Conservation (phyloP, 2,329 filamentous ascomycete genomes). For the Calonectria pauciramosa region DNA sequence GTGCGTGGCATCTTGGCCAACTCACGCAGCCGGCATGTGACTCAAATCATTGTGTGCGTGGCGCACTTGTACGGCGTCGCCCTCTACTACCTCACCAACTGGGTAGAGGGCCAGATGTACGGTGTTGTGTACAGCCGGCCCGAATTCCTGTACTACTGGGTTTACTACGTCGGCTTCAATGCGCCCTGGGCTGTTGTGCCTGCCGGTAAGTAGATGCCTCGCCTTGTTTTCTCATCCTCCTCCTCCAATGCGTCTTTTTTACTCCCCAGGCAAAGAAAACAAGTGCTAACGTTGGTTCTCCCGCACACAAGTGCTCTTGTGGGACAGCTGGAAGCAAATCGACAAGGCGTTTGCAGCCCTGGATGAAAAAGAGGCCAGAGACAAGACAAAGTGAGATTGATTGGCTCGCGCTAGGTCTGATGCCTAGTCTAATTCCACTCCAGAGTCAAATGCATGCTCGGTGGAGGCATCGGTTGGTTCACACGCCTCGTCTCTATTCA, state of each 20-base stretch:
- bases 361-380: constrained; percentile 32
- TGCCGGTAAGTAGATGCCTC: constrained; percentile 56
- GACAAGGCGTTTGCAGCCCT: constrained; percentile 45
- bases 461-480: neutral
- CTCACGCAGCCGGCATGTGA: constrained; percentile 62
- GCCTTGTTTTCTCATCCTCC: neutral
- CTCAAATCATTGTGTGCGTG: constrained; percentile 65
- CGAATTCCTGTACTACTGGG: constrained; percentile 73
- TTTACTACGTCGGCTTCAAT: constrained; percentile 74
- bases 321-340: constrained; percentile 49
- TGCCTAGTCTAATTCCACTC: neutral
- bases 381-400: constrained; percentile 38
- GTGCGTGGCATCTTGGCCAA: constrained; percentile 60
- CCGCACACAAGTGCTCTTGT: constrained; percentile 45
- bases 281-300: constrained; percentile 30
- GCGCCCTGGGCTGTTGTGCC: constrained; percentile 72
- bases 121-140: constrained; percentile 68
- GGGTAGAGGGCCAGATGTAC: constrained; percentile 59
- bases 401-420: neutral
- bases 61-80: constrained; percentile 73
- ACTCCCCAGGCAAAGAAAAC: neutral
- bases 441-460: neutral
- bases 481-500: neutral
- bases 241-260: neutral
- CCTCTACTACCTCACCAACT: constrained; percentile 72